Evolutionary conservation across 2,329 filamentous ascomycete genomes (phyloP).

Genomic region (Diplodia scrobiculata): DNA sequence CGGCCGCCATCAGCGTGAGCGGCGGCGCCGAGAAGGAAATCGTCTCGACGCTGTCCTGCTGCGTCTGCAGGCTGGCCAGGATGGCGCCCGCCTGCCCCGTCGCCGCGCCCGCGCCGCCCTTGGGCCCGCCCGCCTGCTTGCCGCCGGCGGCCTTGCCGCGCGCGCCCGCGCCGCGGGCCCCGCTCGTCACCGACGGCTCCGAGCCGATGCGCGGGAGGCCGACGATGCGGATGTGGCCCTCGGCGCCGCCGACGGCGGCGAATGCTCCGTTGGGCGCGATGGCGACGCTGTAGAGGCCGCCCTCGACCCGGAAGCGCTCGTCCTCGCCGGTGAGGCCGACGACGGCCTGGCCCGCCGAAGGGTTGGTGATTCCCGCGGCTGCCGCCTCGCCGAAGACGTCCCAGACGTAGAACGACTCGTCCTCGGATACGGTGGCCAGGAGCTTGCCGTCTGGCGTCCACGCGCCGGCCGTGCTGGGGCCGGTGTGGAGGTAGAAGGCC

Average conservation of each 20-base stretch:
- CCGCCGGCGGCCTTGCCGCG: constrained; percentile 53
- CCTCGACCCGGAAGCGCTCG: constrained; percentile 88
- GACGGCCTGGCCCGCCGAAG: constrained; percentile 62
- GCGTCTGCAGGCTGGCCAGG: constrained; percentile 78
- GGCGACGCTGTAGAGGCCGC: constrained; percentile 85
- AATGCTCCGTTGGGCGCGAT: constrained; percentile 78
- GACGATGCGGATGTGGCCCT: constrained; percentile 81
- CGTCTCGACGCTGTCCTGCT: constrained; percentile 79
- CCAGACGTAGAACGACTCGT: constrained; percentile 86
- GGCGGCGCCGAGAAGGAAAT: constrained; percentile 65
- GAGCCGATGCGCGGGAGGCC: constrained; percentile 69
- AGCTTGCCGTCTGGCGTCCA: constrained; percentile 89
- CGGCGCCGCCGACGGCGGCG: constrained; percentile 83
- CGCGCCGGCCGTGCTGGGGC: constrained; percentile 79
- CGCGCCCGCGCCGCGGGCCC: constrained; percentile 50
- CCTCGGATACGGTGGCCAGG: constrained; percentile 85
- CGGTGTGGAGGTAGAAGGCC: constrained; percentile 89
- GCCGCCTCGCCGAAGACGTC: constrained; percentile 83
- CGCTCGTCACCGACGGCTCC: constrained; percentile 40
- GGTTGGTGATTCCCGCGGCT: constrained; percentile 61
- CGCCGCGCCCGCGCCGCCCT: constrained; percentile 35
- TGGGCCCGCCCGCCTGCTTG: constrained; percentile 48
- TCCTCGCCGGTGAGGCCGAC: constrained; percentile 78
- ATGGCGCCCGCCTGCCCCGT: constrained; percentile 67
- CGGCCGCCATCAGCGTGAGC: constrained; percentile 62